Evolutionary conservation across 352 stramenopile species (phyloP).

Genomic region (Halophytophthora batemanensis): DNA sequence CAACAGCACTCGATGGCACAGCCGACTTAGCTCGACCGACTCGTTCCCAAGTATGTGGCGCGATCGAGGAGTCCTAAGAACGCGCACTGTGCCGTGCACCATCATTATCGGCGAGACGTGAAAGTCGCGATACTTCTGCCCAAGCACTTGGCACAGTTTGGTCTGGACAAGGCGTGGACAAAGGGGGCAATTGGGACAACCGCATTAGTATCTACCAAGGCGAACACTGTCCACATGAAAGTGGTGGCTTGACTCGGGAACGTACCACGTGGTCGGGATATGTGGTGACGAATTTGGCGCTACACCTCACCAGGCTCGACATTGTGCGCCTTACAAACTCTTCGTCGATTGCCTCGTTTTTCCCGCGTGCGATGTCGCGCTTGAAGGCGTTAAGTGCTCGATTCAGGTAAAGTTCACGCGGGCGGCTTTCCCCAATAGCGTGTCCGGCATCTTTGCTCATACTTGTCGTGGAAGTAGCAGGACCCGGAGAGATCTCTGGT

Average conservation of each 20-base stretch:
- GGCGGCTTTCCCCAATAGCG: no score
- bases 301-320: conserved; percentile 26
- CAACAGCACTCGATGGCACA: conserved; percentile 28
- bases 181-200: background rate
- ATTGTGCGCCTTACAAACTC: conserved; percentile 35
- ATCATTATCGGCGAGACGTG: conserved; percentile 18
- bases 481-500: no score
- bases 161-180: conserved; percentile 5
- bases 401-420: conserved; percentile 13
- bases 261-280: conserved; percentile 30
- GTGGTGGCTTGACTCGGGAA: background rate
- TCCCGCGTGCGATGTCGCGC: conserved; percentile 14
- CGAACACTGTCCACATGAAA: background rate
- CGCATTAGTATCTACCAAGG: background rate
- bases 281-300: conserved; percentile 19
- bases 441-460: background rate
- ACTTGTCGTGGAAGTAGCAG: background rate
- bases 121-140: conserved; percentile 14
- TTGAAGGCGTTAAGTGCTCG: conserved; percentile 30
- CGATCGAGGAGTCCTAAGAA: conserved; percentile 28
- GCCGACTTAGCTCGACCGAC: conserved; percentile 16
- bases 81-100: conserved; percentile 19
- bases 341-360: conserved; percentile 26
- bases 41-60: conserved; percentile 21
- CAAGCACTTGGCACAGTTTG: conserved; percentile 22